These are phyloP conservation scores for Albizia julibrissin DNA, from an alignment of 306 rosid genomes.

Conservation along the genomic window DNA sequence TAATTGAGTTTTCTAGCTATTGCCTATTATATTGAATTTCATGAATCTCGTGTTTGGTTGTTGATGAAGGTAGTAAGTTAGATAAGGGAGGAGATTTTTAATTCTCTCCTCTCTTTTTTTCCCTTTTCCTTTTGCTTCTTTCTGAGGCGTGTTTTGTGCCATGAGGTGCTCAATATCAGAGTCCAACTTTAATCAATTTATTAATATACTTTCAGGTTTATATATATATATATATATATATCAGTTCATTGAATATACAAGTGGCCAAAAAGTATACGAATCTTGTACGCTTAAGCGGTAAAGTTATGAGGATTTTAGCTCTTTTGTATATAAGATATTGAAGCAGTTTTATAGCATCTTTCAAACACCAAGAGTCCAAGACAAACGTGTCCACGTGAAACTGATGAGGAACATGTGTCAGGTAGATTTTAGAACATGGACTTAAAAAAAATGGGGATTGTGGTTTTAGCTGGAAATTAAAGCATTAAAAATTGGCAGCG, in stretches of 20 bases:
- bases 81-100: not conserved
- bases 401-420: not conserved
- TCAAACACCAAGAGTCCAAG: not conserved
- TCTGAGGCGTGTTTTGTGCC: not conserved
- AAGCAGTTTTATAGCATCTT: not conserved
- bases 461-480: not conserved
- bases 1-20: not conserved
- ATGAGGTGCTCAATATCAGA: not conserved
- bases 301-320: not conserved
- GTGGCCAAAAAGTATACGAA: no score
- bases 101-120: not conserved
- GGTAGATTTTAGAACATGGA: not conserved
- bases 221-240: no score
- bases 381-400: constrained; percentile 4
- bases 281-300: no score
- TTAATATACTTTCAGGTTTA: no score
- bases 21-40: not conserved
- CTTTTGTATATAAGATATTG: not conserved
- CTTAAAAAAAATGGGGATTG: no score
- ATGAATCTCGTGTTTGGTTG: not conserved
- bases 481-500: no score
- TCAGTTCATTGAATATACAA: no score
- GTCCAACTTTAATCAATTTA: not conserved
- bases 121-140: not conserved
- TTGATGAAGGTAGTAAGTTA: not conserved